Conservation (phyloP, 345 rosid genomes). For the Hibiscus trionum region DNA sequence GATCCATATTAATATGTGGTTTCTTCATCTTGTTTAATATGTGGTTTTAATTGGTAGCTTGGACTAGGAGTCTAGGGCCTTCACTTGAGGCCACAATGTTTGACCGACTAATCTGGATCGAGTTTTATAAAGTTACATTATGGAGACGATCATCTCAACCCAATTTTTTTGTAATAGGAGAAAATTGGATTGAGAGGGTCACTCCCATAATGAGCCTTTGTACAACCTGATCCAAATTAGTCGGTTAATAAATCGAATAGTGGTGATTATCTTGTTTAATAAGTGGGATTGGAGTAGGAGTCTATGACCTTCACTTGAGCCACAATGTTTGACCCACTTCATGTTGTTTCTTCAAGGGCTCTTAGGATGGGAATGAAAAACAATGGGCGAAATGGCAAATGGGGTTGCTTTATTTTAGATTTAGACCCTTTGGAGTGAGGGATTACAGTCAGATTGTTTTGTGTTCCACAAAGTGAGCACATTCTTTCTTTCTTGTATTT, state of each 20-base stretch:
- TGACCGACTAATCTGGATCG: too few species aligned
- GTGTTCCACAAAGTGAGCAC: slow-evolving; percentile 11
- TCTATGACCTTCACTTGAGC: neutral
- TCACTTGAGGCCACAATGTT: neutral
- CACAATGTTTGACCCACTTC: slow-evolving; percentile 12
- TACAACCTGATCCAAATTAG: too few species aligned
- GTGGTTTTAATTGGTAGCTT: neutral
- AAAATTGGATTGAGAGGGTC: too few species aligned
- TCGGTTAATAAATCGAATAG: too few species aligned
- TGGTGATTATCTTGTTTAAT: too few species aligned
- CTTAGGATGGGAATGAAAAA: neutral
- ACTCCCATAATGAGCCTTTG: too few species aligned
- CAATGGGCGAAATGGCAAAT: slow-evolving; percentile 3
- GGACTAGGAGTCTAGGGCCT: neutral
- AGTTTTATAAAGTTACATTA: too few species aligned
- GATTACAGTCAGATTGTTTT: neutral
- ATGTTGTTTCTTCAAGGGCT: neutral
- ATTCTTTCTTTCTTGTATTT: neutral
- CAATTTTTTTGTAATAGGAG: too few species aligned
- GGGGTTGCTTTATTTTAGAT: slow-evolving; percentile 9
- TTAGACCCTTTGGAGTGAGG: neutral
- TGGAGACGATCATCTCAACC: too few species aligned
- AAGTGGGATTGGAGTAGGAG: neutral
- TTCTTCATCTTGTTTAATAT: neutral
- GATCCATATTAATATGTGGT: too few species aligned